These are phyloP conservation scores for Pseudonitzschia multiseries DNA, from an alignment of 108 stramenopile species.

Conservation along the genomic window DNA sequence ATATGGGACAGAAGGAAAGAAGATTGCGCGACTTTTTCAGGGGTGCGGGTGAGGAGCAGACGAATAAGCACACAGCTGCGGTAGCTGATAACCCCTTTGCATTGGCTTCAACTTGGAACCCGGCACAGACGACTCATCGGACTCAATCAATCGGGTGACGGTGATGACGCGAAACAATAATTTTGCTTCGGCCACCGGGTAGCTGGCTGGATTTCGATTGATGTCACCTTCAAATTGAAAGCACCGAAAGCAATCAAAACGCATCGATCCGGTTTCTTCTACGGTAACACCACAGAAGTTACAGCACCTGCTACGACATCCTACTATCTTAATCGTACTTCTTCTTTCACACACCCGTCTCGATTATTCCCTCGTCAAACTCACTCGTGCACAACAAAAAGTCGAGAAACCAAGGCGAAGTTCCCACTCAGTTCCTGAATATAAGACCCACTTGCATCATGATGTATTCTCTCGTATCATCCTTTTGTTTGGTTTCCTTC, in stretches of 20 bases:
- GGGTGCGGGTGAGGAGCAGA: neutral
- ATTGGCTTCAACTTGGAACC: neutral
- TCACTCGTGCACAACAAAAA: too few relatives aligned
- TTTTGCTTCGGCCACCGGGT: too few relatives aligned
- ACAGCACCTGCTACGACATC: neutral
- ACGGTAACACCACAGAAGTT: neutral
- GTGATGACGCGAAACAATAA: neutral
- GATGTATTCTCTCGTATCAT: neutral
- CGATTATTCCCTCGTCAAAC: too few relatives aligned
- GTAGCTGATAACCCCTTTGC: neutral
- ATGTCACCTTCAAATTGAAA: neutral
- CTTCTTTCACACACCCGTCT: neutral
- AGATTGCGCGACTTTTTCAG: neutral
- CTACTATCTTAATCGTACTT: too few relatives aligned
- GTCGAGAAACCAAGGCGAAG: too few relatives aligned
- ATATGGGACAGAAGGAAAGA: neutral
- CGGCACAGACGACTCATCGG: neutral
- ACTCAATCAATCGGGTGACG: neutral
- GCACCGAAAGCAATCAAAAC: neutral
- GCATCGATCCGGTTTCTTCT: neutral
- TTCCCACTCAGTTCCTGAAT: neutral
- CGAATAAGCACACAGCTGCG: neutral
- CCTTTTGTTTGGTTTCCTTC: neutral
- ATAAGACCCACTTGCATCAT: neutral
- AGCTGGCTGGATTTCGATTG: neutral